Evolutionary conservation across 768 basidiomycete species (phyloP), one percentile per base, ranked within the genome.

Genomic region (Termitomyces sp.): DNA sequence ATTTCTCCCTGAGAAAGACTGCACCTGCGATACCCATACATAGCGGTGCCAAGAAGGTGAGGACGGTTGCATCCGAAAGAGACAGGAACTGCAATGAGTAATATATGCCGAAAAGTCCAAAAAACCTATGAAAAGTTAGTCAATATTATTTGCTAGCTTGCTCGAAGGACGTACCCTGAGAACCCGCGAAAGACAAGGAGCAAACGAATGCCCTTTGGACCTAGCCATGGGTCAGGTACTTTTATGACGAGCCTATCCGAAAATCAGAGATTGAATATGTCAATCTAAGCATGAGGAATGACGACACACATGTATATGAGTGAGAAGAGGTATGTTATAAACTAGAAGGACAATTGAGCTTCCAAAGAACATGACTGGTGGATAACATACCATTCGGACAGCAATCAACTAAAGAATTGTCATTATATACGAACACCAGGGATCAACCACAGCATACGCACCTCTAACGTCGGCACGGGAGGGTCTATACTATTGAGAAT

Each of bases 41-140:
- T 53, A 87, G 79, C 0, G 93, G 93, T 0, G 80, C 69, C 4
- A 95, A 74, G 73, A 93, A 95, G 0, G 85, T 85, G 47, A 96
- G 73, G 5, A 89, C 88, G 0, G 85, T 87, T 0, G 89, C 83
- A 67, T 95, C 93, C 1, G 88, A 87, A 0, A 95, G 76, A 0
- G 89, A 88, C 4, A 94, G 79, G 69, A 87, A 90, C 69, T 85
- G 79, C 12, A 93, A 72, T 1, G 89, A 84, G 65, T 83, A 88
- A 66, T 83, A 85, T 24, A 79, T 74, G n/a, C 82, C 80, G 48
- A 79, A 65, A 24, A 68, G 59, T 10, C 65, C 65, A 39, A 91
- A 80, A 68, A 92, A 95, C 2, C 88, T 91, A 55, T 5, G 22
- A 26, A 32, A n/a, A 24, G 13, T 24, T 39, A 5, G 53, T 46